These are phyloP conservation scores for Chlorella sp. DNA, from an alignment of 139 green algal species.

Conservation along the genomic window DNA sequence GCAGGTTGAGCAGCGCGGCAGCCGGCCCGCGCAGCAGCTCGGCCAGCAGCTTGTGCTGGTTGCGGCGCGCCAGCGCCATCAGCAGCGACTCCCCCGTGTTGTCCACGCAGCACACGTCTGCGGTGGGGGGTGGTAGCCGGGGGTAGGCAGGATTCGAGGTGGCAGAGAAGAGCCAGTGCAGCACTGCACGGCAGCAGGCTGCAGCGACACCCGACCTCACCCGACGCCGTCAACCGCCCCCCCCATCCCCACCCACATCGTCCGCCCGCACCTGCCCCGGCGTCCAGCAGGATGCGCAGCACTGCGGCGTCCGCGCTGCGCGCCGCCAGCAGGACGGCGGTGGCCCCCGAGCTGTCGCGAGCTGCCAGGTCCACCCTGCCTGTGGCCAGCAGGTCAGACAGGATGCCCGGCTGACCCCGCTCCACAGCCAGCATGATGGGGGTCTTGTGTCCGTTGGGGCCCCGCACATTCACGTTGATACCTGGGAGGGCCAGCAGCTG, in stretches of 20 bases:
- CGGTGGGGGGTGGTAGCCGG: background rate
- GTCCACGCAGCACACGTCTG: background rate
- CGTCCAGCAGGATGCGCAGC: constrained; percentile 7
- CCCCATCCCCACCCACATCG: background rate
- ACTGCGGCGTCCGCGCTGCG: background rate
- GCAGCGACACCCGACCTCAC: background rate
- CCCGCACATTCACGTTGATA: background rate
- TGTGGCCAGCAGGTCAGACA: constrained; percentile 4
- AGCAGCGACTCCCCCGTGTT: constrained; percentile 3
- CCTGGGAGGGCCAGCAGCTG: constrained; percentile 11
- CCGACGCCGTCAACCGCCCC: background rate
- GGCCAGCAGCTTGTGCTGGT: constrained; percentile 23
- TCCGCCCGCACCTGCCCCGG: background rate
- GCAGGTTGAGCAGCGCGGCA: background rate
- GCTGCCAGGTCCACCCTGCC: background rate
- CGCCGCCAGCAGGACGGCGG: background rate
- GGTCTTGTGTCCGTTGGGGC: constrained; percentile 1
- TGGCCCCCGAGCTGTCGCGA: background rate
- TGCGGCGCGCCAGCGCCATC: constrained; percentile 2
- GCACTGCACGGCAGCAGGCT: background rate
- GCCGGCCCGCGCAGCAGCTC: background rate
- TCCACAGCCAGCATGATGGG: background rate
- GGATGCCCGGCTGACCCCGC: background rate
- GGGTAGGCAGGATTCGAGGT: too few species aligned
- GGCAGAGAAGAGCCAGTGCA: background rate